Evolutionary conservation across 345 rosid species (phyloP).

Genomic region (Eucalyptus regnans): DNA sequence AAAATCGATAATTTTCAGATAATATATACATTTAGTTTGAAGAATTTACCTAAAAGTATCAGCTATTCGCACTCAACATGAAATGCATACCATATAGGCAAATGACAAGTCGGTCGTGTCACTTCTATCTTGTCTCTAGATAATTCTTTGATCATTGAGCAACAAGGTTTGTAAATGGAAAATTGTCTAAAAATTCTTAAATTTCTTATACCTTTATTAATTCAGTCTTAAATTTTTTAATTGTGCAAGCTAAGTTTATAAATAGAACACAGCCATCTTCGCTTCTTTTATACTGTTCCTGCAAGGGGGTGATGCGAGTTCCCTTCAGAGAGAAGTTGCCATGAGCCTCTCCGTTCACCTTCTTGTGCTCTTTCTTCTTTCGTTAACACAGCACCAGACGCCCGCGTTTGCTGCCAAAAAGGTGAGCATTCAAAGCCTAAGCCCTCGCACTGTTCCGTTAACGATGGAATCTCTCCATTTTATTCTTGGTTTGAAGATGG

Average conservation of each 20-base stretch:
- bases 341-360: not conserved
- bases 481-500: not conserved
- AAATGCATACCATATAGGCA: not conserved
- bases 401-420: conserved; percentile 29
- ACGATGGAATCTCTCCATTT: not conserved
- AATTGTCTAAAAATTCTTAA: too few species aligned
- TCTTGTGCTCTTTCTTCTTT: conserved; percentile 1
- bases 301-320: not conserved
- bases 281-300: not conserved
- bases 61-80: not conserved
- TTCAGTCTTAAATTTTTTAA: too few species aligned
- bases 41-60: too few species aligned
- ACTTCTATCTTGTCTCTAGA: not conserved
- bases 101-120: not conserved
- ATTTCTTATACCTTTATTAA: too few species aligned
- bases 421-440: conserved; percentile 13
- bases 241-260: not conserved
- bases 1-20: too few species aligned
- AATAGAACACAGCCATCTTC: not conserved
- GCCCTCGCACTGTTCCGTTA: not conserved
- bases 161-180: too few species aligned
- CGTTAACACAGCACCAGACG: conserved; percentile 1
- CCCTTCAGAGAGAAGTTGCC: not conserved
- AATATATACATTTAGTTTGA: too few species aligned
- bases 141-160: not conserved